These are phyloP conservation scores for Starmerella sp. DNA, from an alignment of 805 yeast genomes.

Conservation along the genomic window DNA sequence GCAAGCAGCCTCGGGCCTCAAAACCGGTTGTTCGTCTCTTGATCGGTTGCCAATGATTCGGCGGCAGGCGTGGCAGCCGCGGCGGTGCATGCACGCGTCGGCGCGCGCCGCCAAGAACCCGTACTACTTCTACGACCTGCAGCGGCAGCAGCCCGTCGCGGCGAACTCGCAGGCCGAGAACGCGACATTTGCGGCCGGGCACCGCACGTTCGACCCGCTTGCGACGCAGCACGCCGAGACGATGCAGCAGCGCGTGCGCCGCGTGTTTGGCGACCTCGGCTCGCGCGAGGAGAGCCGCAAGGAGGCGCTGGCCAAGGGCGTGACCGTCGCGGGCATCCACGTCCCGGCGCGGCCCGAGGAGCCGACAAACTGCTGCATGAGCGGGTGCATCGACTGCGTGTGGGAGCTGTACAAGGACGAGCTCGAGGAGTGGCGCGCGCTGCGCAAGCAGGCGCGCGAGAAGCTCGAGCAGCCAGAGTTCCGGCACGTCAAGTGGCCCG, in stretches of 20 bases:
- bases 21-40: not conserved
- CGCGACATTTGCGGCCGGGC: not conserved
- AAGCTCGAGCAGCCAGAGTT: constrained; percentile 24
- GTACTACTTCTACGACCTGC: constrained; percentile 18
- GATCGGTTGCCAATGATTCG: not conserved
- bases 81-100: constrained; percentile 8
- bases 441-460: constrained; percentile 43
- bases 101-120: constrained; percentile 14
- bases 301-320: constrained; percentile 28
- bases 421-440: constrained; percentile 63
- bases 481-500: constrained; percentile 47
- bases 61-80: not conserved
- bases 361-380: constrained; percentile 96
- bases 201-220: constrained; percentile 19
- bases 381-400: constrained; percentile 93
- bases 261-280: constrained; percentile 30
- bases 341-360: constrained; percentile 80
- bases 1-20: too few species aligned
- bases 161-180: constrained; percentile 2
- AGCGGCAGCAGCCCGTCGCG: constrained; percentile 9
- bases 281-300: constrained; percentile 25
- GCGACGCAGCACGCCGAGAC: constrained; percentile 14
- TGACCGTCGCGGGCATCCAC: constrained; percentile 47
- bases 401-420: constrained; percentile 93
- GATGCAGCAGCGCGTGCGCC: constrained; percentile 20